These are phyloP conservation scores for Heteromeles arbutifolia DNA, from an alignment of 306 rosid species.

Conservation along the genomic window DNA sequence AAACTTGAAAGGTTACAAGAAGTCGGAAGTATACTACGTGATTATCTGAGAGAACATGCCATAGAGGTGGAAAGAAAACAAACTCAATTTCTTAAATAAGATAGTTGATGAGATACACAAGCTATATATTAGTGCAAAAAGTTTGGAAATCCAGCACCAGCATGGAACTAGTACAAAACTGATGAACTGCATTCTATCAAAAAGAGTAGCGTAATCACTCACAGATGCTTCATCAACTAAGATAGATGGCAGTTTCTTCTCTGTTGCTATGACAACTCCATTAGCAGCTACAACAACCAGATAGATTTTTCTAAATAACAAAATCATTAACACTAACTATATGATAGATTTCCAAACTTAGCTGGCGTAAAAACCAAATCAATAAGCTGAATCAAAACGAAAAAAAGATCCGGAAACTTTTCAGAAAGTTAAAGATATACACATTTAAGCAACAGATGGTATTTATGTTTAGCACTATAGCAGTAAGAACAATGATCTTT, in stretches of 20 bases:
- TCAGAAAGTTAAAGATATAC: background rate
- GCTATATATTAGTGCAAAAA: background rate
- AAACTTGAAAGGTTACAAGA: background rate
- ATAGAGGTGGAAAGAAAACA: background rate
- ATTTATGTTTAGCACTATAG: background rate
- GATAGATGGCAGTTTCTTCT: conserved; percentile 76
- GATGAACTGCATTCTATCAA: background rate
- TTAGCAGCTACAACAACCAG: conserved; percentile 56
- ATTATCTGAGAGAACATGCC: background rate
- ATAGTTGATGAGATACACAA: background rate
- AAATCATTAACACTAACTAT: background rate
- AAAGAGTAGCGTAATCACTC: conserved; percentile 16
- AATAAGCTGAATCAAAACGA: background rate
- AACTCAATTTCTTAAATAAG: background rate
- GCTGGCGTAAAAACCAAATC: background rate
- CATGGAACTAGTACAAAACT: background rate
- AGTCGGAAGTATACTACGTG: background rate
- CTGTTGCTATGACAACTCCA: conserved; percentile 77
- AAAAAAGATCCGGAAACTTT: background rate
- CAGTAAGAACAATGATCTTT: background rate
- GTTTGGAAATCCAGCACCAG: background rate
- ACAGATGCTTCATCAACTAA: conserved; percentile 77
- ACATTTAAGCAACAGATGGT: background rate
- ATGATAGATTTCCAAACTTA: background rate
- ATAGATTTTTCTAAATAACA: background rate